Evolutionary conservation across 768 basidiomycete genomes (phyloP), one percentile per base, ranked within the genome.

Genomic region (Exidia glandulosa): DNA sequence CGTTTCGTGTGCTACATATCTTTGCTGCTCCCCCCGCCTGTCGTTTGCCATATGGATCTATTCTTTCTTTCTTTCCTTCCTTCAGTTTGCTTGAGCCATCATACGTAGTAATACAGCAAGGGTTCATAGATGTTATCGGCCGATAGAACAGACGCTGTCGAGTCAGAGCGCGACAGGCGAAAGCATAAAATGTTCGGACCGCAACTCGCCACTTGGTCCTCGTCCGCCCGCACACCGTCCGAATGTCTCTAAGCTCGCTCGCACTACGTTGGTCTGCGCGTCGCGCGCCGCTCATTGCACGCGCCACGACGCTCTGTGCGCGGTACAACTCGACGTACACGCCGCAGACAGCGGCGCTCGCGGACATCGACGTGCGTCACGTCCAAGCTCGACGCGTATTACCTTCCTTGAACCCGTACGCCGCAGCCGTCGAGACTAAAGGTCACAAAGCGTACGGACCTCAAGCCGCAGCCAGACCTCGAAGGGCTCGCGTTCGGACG

Each of bases 401-500:
- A 3, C 19, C 25, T 25, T 29, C 25, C 6, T 14, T 25, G 27
- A 14, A 19, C 19, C 16, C 41, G 41, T 23, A 23, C 41, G 16
- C 41, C 23, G 41, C 34, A 89, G 87, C 75, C 79, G 48, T 77
- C 78, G 1, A 70, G 72, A 47, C 78, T 89, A 45, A 73, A 81
- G 61, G 65, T 87, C 29, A 72, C 68, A 10, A 71, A 68, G 55
- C 85, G 76, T 32, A 23, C 70, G 25, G 78, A 74, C 30, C 90
- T 87, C 0, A 82, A 81, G 63, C 71, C 77, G 6, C 75, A 81
- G 5, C 90, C 92, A 2, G 79, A 84, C 0, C 76, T 85, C 12
- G 80, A 83, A 1, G 77, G 77, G 33, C 79, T 96, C 59, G 77
- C 87, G 6, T 98, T 95, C 67, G 94, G 94, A 0, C 85, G 83